These are phyloP conservation scores for Solanum chiquidenum DNA, from an alignment of 257 asterid genomes.

Conservation along the genomic window DNA sequence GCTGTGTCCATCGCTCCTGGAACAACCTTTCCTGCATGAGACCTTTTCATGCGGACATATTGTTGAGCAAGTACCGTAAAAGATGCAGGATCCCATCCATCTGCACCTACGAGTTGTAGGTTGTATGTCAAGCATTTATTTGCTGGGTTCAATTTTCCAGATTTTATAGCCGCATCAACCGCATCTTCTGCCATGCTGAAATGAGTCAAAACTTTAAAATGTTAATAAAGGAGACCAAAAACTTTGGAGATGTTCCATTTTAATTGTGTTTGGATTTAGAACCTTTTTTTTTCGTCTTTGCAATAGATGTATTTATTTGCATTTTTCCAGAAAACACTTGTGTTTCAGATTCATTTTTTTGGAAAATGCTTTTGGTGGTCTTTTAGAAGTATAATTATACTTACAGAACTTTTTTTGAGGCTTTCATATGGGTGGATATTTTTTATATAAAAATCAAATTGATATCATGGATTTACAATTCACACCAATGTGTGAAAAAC, in stretches of 20 bases:
- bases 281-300: not conserved
- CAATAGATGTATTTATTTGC: not conserved
- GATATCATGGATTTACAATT: not conserved
- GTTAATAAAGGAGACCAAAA: not conserved
- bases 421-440: not conserved
- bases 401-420: not conserved
- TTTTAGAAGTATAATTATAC: not conserved
- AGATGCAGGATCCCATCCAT: conserved; percentile 95
- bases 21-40: conserved; percentile 72
- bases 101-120: conserved; percentile 80
- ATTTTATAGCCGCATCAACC: conserved; percentile 69
- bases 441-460: not conserved
- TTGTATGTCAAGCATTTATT: conserved; percentile 56
- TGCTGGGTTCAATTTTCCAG: conserved; percentile 68
- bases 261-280: not conserved
- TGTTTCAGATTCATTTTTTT: not conserved
- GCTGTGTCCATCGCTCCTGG: conserved; percentile 96
- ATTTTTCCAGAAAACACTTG: not conserved
- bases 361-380: not conserved
- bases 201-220: conserved; percentile 5
- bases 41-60: conserved; percentile 69
- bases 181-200: conserved; percentile 99
- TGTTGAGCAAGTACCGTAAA: conserved; percentile 85
- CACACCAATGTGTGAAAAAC: not conserved
- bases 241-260: not conserved